Evolutionary conservation across 1,284 basidiomycete genomes (phyloP), one percentile per base, ranked within the genome.

Genomic region (Boletellus sp.): DNA sequence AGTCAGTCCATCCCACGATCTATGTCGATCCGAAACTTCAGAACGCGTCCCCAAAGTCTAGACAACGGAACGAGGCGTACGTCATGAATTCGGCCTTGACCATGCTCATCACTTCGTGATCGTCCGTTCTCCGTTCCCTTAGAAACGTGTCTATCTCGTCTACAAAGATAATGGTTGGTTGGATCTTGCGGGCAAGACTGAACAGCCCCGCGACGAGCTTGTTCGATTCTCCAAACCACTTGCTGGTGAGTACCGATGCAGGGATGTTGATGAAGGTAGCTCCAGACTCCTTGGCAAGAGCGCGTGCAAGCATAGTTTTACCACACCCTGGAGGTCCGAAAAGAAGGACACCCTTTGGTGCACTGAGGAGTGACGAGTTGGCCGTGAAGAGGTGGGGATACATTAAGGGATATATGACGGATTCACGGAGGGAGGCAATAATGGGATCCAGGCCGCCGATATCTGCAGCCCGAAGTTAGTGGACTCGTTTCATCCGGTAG

Each of bases 71-170:
- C 4, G 11, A 48, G 44, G 74, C 90, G 62, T 71, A 93, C 86
- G 93, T 97, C 95, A 99, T 97, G 69, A 99, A 99, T 67, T 99
- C 96, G 2, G 96, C 96, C 74, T 99, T 99, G 86, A 99, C 97
- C 94, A 98, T 98, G 6, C 89, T 93, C 24, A 94, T 98, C 43
- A 95, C 96, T 66, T 99, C 97, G 70, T 99, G 97, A 65, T 99
- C 97, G 12, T 89, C 88, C 49, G 85, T 82, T 40, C 80, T 81
- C 56, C 97, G 78, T 69, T 97, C 93, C 51, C 96, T 78, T 69
- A 99, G 74, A 71, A 99, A 93, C 8, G 90, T 92, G 62, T 99
- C 97, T 41, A 99, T 92, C 71, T 99, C 97, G 65, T 99, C 97
- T 52, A 99, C 86, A 50, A 99, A 92, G 57, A 99, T 86, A 58